Evolutionary conservation across 441 rosid species (phyloP).

Genomic region (Manihot esculenta): DNA sequence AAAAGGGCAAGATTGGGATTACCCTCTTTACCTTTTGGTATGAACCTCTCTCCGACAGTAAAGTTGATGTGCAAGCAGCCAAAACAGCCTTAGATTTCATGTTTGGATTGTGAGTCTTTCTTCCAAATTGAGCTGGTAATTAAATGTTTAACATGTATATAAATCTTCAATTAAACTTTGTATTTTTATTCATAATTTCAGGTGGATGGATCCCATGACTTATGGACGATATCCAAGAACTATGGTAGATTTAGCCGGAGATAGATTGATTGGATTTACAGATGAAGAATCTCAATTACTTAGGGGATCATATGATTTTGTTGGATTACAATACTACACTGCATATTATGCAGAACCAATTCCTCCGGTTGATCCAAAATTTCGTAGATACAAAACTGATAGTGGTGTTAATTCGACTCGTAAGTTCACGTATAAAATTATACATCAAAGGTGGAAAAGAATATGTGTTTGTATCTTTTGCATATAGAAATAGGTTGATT

Average conservation of each 20-base stretch:
- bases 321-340: constrained; percentile 37
- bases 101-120: too few species aligned
- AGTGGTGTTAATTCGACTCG: not conserved
- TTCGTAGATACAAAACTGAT: constrained; percentile 33
- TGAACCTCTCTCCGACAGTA: too few species aligned
- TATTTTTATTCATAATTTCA: not conserved
- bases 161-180: too few species aligned
- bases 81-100: too few species aligned
- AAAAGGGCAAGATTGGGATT: too few species aligned
- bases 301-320: constrained; percentile 39
- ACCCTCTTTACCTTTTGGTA: too few species aligned
- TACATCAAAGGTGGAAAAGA: too few species aligned
- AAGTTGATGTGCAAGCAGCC: too few species aligned
- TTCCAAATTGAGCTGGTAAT: too few species aligned
- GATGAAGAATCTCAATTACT: constrained; percentile 23
- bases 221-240: constrained; percentile 23
- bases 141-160: too few species aligned
- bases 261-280: constrained; percentile 32
- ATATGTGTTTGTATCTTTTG: too few species aligned
- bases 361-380: not conserved
- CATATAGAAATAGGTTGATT: too few species aligned
- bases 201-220: not conserved
- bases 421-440: not conserved
- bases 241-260: constrained; percentile 30
- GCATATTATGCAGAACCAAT: constrained; percentile 27